Evolutionary conservation across 257 asterid genomes (phyloP).

Genomic region (Nicotiana attenuata): DNA sequence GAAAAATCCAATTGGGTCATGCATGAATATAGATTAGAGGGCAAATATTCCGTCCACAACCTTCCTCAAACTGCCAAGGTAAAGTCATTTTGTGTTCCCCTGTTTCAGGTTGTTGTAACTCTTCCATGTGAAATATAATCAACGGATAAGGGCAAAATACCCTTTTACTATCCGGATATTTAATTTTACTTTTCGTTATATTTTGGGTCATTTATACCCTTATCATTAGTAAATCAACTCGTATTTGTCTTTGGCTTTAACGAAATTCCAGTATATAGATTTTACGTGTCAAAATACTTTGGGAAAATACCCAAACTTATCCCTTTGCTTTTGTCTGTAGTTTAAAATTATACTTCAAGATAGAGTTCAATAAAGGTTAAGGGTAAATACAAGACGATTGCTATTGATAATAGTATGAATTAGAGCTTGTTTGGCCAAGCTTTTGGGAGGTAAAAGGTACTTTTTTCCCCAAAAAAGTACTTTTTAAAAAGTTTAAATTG

Average conservation of each 20-base stretch:
- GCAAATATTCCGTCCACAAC: slow-evolving; percentile 29
- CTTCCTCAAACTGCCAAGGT: slow-evolving; percentile 47
- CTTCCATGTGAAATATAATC: not conserved
- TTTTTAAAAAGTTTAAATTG: no score
- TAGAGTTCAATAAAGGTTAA: not conserved
- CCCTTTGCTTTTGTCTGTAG: not conserved
- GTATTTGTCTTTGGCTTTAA: not conserved
- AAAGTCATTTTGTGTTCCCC: not conserved
- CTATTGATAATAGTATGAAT: not conserved
- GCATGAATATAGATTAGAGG: slow-evolving; percentile 78
- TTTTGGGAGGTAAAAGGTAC: no score
- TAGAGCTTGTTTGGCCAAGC: no score
- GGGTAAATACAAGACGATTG: not conserved
- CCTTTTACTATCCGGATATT: not conserved
- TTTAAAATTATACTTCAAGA: not conserved
- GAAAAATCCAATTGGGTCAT: slow-evolving; percentile 79
- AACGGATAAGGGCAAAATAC: no score
- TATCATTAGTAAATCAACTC: not conserved
- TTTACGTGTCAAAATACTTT: not conserved
- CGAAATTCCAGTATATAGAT: no score
- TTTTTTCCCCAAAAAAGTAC: no score
- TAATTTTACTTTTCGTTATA: no score
- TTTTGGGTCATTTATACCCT: not conserved
- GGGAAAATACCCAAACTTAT: not conserved
- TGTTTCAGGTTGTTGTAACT: slow-evolving; percentile 12